Evolutionary conservation across 352 stramenopile genomes (phyloP), one percentile per base, ranked within the genome.

Genomic region (Phytophthora boehmeriae): DNA sequence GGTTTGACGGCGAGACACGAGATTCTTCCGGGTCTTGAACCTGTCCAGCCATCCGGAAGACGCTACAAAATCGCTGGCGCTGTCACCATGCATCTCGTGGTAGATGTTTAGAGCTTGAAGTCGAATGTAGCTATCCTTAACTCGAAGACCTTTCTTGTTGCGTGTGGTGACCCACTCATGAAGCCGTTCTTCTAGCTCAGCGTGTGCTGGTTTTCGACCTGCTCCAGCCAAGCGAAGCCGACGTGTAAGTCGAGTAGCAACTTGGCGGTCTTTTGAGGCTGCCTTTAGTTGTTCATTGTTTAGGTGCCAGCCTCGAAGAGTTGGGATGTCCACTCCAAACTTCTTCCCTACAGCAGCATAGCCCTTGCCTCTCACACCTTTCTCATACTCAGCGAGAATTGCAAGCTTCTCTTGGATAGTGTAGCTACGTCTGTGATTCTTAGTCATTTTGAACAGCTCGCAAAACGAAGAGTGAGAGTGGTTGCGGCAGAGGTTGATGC

Each of bases 101-200:
- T 47, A 47, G 11, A 47, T 23, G 20, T 47, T 47, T 16, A 14
- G 5, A 5, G 41, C 41, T 17, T 47, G 41, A 28, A 47, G 41
- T 5, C 41, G 41, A 10, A 47, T 47, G 20, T 47, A 47, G 4
- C n/a, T 9, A 14, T 47, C 41, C 16, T 47, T 47, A 5, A 47
- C 41, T 8, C 41, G 41, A 20, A 47, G 41, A 8, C 41, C 41
- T 28, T 47, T 28, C 5, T 14, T 30, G 20, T 47, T 30, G 5
- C 17, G 41, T 6, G 25, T 9, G 10, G 20, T 16, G 4, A 47
- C 36, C 41, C 41, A 47, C 16, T 9, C 41, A 28, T 47, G 16
- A 4, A 47, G 41, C 41, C 17, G 5, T 14, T 25, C 20, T 17
- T 47, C 41, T 10, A 47, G 17, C 17, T 47, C 41, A 6, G 6